Evolutionary conservation across 176 grass and related monocot genomes (phyloP).

Genomic region (Hsuehochloa calcarea): DNA sequence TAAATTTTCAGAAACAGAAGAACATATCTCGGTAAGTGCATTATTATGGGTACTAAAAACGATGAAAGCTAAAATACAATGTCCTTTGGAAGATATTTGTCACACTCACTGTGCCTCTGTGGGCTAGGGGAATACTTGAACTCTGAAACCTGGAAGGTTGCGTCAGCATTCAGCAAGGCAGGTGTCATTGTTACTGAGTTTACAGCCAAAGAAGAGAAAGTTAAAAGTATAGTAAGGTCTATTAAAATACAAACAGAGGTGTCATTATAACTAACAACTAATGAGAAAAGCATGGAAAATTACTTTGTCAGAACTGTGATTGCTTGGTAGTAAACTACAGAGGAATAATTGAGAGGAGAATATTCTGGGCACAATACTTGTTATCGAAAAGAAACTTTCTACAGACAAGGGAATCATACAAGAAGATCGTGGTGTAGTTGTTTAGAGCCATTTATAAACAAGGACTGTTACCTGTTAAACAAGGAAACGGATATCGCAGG

Average conservation of each 20-base stretch:
- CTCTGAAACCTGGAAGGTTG: conserved; percentile 35
- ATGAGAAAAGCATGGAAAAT: neutral
- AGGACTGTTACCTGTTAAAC: too few species aligned
- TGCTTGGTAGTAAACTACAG: conserved; percentile 14
- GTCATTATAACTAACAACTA: neutral
- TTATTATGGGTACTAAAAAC: neutral
- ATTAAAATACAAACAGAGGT: conserved; percentile 3
- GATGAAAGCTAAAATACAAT: neutral
- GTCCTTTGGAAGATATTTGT: neutral
- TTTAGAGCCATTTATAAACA: too few species aligned
- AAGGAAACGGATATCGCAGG: too few species aligned
- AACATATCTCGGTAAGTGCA: neutral
- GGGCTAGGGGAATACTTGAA: conserved; percentile 51
- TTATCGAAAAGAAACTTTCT: neutral
- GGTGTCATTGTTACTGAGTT: neutral
- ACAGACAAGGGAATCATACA: too few species aligned
- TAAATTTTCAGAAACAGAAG: conserved; percentile 25
- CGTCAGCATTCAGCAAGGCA: neutral
- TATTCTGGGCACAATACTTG: conserved; percentile 5
- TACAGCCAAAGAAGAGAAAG: neutral
- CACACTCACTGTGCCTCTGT: conserved; percentile 52
- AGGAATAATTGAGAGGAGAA: neutral
- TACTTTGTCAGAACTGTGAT: neutral
- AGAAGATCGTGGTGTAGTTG: too few species aligned
- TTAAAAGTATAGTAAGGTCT: neutral